A percentile compares a stretch with the other conserved stretches of the same genome.
These are phyloP conservation scores for Zygotorulaspora mrakii DNA, from an alignment of 1,139 yeast genomes.

Conservation along the genomic window DNA sequence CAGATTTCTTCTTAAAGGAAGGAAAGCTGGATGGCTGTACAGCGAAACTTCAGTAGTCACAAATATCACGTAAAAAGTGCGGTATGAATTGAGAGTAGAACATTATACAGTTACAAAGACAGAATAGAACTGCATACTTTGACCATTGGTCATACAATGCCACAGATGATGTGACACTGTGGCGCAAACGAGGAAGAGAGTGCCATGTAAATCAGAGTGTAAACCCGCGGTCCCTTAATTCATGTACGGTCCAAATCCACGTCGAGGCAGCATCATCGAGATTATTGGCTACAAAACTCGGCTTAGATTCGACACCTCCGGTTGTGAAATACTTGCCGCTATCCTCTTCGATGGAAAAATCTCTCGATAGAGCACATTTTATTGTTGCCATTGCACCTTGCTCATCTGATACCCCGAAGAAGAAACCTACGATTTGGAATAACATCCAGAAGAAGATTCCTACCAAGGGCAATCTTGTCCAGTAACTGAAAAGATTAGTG, in stretches of 20 bases:
- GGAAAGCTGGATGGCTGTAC: neutral
- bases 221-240: constrained; percentile 52
- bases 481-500: constrained; percentile 67
- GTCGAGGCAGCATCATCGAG: constrained; percentile 63
- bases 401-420: constrained; percentile 69
- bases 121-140: no score
- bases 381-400: constrained; percentile 68
- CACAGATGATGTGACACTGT: no score
- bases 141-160: no score
- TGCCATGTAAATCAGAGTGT: constrained; percentile 26
- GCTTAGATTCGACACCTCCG: constrained; percentile 51
- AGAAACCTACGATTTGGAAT: constrained; percentile 61
- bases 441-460: constrained; percentile 69
- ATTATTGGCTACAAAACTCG: constrained; percentile 58
- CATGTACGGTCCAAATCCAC: constrained; percentile 80
- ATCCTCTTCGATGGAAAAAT: constrained; percentile 49
- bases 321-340: constrained; percentile 68
- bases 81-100: no score
- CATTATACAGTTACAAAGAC: no score
- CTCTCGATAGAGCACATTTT: constrained; percentile 58
- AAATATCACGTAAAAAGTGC: no score
- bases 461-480: constrained; percentile 72
- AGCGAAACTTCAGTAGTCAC: no score
- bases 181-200: no score
- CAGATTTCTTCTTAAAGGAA: neutral